Conservation (phyloP, 805 yeast genomes). For the Cyberlindnera suaveolens region DNA sequence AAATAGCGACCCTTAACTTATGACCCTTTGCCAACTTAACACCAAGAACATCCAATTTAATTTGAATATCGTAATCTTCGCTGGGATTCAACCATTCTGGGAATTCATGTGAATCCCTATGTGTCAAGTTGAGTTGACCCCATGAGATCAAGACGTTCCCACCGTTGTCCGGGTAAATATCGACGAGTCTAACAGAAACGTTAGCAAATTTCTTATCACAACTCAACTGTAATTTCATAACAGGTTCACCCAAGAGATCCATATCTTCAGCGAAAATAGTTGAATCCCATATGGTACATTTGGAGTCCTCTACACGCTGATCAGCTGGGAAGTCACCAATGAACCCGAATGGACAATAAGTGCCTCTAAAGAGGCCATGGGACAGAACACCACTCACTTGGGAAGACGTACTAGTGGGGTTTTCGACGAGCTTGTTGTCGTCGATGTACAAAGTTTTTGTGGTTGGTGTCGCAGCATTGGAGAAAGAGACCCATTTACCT, state of each 20-base stretch:
- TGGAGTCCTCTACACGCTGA: conserved; percentile 36
- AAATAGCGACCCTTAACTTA: conserved; percentile 33
- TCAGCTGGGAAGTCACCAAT: conserved; percentile 41
- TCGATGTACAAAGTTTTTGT: conserved; percentile 13
- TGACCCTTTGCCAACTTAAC: conserved; percentile 32
- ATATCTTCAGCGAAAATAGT: conserved; percentile 18
- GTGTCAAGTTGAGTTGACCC: conserved; percentile 39
- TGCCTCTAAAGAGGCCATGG: conserved; percentile 40
- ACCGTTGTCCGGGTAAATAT: conserved; percentile 31
- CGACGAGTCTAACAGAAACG: conserved; percentile 33
- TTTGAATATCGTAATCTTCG: conserved; percentile 27
- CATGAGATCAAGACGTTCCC: conserved; percentile 33
- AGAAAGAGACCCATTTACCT: conserved; percentile 35
- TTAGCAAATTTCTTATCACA: conserved; percentile 35
- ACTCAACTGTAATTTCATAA: conserved; percentile 25
- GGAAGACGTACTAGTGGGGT: neutral
- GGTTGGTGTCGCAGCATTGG: conserved; percentile 11
- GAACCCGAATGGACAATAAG: conserved; percentile 41
- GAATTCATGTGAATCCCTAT: conserved; percentile 34
- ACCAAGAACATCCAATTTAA: conserved; percentile 37
- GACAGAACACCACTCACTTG: conserved; percentile 28
- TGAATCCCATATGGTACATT: conserved; percentile 32
- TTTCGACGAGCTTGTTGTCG: conserved; percentile 2
- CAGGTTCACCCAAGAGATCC: conserved; percentile 34
- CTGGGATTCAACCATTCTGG: conserved; percentile 31